A percentile compares a stretch with the other conserved stretches of the same genome.
Conservation (phyloP, 768 basidiomycete species). For the Sporobolomyces pararoseus region DNA sequence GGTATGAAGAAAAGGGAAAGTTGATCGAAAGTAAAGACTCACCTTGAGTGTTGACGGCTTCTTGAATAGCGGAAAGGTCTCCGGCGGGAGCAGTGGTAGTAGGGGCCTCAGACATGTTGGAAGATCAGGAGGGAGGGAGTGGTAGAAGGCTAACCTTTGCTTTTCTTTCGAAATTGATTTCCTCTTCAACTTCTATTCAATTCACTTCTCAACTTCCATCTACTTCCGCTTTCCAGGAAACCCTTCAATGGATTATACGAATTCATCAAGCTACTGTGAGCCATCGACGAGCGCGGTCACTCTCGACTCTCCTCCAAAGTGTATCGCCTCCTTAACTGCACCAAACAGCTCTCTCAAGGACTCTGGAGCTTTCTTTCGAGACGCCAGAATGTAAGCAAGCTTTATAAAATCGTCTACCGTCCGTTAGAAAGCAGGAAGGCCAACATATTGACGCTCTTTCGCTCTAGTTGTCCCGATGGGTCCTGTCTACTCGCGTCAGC, state of each 20-base stretch:
- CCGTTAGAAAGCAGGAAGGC: no score
- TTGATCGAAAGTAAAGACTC: slow-evolving; percentile 6
- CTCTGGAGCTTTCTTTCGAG: slow-evolving; percentile 57
- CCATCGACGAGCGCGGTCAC: not conserved
- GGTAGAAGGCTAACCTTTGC: not conserved
- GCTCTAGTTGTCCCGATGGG: slow-evolving; percentile 69
- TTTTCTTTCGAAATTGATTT: not conserved
- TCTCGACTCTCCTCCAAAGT: slow-evolving; percentile 6
- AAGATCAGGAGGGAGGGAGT: not conserved
- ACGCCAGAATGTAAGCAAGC: slow-evolving; percentile 60
- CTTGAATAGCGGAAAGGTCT: slow-evolving; percentile 4
- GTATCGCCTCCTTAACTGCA: slow-evolving; percentile 3
- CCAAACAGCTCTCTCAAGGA: slow-evolving; percentile 12
- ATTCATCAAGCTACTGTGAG: not conserved
- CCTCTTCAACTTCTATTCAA: not conserved
- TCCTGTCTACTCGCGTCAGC: slow-evolving; percentile 63
- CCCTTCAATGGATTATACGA: not conserved
- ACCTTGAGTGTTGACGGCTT: slow-evolving; percentile 40
- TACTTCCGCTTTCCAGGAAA: no score
- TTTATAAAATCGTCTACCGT: no score
- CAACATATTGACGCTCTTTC: not conserved
- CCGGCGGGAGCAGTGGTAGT: not conserved
- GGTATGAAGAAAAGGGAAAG: not conserved
- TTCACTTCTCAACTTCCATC: no score
- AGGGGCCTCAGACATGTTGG: slow-evolving; percentile 21